Percentiles rank a stretch among this genome's conserved stretches.
Conservation (phyloP, 306 rosid species). For the Citrullus mucosospermus region DNA sequence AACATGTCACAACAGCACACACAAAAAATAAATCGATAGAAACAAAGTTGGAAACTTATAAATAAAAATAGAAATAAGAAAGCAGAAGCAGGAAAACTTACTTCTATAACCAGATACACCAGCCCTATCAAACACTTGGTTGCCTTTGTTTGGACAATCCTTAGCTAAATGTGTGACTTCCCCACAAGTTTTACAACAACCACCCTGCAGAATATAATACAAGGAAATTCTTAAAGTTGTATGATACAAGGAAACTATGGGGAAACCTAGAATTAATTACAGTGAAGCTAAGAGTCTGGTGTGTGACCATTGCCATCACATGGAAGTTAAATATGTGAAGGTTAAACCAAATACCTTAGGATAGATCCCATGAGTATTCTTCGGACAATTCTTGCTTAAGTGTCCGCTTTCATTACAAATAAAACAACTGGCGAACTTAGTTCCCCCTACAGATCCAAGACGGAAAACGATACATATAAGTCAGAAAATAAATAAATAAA, state of each 20-base stretch:
- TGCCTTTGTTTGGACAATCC: slow-evolving; percentile 74
- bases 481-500: neutral
- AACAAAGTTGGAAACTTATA: neutral
- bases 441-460: slow-evolving; percentile 58
- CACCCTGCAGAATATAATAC: slow-evolving; percentile 44
- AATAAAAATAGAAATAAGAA: neutral
- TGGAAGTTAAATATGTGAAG: neutral
- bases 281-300: neutral
- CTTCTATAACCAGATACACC: slow-evolving; percentile 5
- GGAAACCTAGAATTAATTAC: neutral
- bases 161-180: slow-evolving; percentile 89
- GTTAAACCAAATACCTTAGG: slow-evolving; percentile 45
- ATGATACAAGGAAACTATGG: neutral
- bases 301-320: neutral
- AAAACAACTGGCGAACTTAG: slow-evolving; percentile 78
- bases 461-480: slow-evolving; percentile 9
- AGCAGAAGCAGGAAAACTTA: slow-evolving; percentile 5
- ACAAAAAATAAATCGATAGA: neutral
- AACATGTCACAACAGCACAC: slow-evolving; percentile 2
- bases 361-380: slow-evolving; percentile 80
- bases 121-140: slow-evolving; percentile 16
- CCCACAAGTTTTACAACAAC: slow-evolving; percentile 85
- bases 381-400: slow-evolving; percentile 82
- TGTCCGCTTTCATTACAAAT: slow-evolving; percentile 77
- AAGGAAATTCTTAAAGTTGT: neutral